Base-by-base conservation (phyloP, 1,284 basidiomycete genomes). In the Puccinia polysora region DNA sequence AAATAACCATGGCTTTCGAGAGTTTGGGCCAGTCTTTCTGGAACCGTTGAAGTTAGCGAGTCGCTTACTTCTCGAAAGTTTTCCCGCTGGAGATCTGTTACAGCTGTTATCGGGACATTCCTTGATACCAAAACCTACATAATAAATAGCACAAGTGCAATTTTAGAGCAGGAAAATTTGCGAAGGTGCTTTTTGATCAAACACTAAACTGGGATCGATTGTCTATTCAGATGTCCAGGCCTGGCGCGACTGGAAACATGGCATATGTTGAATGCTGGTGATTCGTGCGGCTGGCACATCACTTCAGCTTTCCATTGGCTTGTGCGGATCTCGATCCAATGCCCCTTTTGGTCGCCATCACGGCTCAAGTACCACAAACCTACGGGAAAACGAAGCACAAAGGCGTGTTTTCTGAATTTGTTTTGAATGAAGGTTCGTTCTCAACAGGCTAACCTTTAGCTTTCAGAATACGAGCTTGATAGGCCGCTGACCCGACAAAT, bases 301-400 rank as follows among this genome's bases (percentile, higher is more conserved):
- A 69, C 67, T 30, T 69, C 43, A 43, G 45, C 68, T 43, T 71
- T 71, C 68, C 68, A 71, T 63, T 71, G 68, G 30, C 68, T 71
- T 15, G 25, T 45, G 15, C 68, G 68, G 28, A 71, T 71, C 43
- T 71, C 68, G 18, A 71, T 71, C 68, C 68, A 71, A 30, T 36
- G 36, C 2, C 38, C 50, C 12, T 30, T 18, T 20, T 69, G 43
- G 47, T 63, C 47, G 23, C 10, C 20, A 49, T 71, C 43, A 25
- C 32, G 18, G 38, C 53, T 50, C 2, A 71, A 20, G 30, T 71
- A 71, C 68, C 68, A 71, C 10, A 71, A 30, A 23, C 68, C 68
- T 71, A 60, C 4, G 7, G 23, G 28, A 18, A 15, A 49, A 49
- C 10, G 10, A 1, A 59, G n/a, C n/a, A n/a, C n/a, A n/a, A n/a